phyloP scores from a whole-genome alignment of 345 rosid species.

The Raphanus raphanistrum region DNA sequence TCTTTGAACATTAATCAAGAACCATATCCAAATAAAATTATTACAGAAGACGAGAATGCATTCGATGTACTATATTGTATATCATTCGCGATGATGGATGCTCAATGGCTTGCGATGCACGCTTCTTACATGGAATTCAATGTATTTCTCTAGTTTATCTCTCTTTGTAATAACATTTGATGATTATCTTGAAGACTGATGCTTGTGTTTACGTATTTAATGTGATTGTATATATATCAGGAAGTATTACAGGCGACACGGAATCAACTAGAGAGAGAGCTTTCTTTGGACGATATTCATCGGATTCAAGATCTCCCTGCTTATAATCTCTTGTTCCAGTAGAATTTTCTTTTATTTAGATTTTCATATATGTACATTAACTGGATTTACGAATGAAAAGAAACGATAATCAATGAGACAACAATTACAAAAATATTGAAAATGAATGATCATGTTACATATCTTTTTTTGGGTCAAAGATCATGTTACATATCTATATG shows the following conservation, averaged over 20 bases:
- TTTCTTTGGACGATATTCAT: slow-evolving; percentile 74
- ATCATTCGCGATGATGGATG: slow-evolving; percentile 96
- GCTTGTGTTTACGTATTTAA: background rate
- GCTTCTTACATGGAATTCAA: slow-evolving; percentile 99
- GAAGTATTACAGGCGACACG: slow-evolving; percentile 74
- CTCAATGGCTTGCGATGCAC: slow-evolving; percentile 98
- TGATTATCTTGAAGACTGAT: background rate
- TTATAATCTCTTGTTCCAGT: slow-evolving; percentile 70
- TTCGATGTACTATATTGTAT: slow-evolving; percentile 87
- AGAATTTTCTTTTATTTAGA: slow-evolving; percentile 15
- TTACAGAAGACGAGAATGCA: slow-evolving; percentile 86
- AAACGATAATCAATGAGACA: background rate
- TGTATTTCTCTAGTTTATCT: slow-evolving; percentile 40
- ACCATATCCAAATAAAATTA: background rate
- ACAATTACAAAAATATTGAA: background rate
- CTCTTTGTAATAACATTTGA: background rate
- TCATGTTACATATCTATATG: background rate
- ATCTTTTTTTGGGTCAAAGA: too few relatives aligned
- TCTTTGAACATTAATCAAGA: background rate
- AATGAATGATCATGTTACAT: background rate
- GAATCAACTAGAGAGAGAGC: slow-evolving; percentile 81
- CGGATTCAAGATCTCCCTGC: slow-evolving; percentile 83
- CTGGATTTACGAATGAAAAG: slow-evolving; percentile 19
- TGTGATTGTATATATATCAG: slow-evolving; percentile 40
- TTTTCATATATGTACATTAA: slow-evolving; percentile 22